Conservation (phyloP, 805 yeast species). For the Suhomyces prunicola region DNA sequence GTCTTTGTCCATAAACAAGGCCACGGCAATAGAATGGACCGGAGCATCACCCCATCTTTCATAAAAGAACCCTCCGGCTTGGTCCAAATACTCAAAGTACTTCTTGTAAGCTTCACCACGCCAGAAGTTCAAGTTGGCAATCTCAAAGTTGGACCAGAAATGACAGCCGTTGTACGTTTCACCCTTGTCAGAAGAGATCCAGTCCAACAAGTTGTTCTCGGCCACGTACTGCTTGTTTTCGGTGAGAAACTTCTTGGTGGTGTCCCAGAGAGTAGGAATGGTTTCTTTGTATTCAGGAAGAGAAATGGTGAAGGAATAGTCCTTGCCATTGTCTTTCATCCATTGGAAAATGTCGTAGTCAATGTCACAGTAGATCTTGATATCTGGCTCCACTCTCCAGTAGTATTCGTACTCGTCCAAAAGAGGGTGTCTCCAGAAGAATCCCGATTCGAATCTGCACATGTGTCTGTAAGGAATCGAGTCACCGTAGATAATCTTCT, state of each 20-base stretch:
- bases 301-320: slow-evolving; percentile 84
- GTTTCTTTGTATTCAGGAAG: slow-evolving; percentile 81
- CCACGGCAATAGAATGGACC: slow-evolving; percentile 82
- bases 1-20: slow-evolving; percentile 68
- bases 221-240: slow-evolving; percentile 59
- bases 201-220: slow-evolving; percentile 64
- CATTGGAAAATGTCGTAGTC: slow-evolving; percentile 83
- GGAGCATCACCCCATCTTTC: slow-evolving; percentile 97
- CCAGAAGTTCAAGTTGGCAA: slow-evolving; percentile 74
- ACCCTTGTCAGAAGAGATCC: slow-evolving; percentile 68
- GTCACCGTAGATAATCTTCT: slow-evolving; percentile 69
- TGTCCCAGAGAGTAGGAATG: slow-evolving; percentile 80
- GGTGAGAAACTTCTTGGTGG: slow-evolving; percentile 63
- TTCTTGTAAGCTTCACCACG: slow-evolving; percentile 64
- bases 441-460: slow-evolving; percentile 91
- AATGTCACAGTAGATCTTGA: slow-evolving; percentile 77
- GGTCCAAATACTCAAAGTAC: slow-evolving; percentile 72
- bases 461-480: slow-evolving; percentile 80
- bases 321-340: slow-evolving; percentile 71
- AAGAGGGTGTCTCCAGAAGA: slow-evolving; percentile 76
- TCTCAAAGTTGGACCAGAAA: slow-evolving; percentile 89
- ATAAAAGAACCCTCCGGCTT: slow-evolving; percentile 88
- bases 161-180: slow-evolving; percentile 75
- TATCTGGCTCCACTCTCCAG: slow-evolving; percentile 94
- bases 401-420: slow-evolving; percentile 80